These are phyloP conservation scores for Ramaria sp. DNA, from an alignment of 768 basidiomycete genomes.

Conservation along the genomic window DNA sequence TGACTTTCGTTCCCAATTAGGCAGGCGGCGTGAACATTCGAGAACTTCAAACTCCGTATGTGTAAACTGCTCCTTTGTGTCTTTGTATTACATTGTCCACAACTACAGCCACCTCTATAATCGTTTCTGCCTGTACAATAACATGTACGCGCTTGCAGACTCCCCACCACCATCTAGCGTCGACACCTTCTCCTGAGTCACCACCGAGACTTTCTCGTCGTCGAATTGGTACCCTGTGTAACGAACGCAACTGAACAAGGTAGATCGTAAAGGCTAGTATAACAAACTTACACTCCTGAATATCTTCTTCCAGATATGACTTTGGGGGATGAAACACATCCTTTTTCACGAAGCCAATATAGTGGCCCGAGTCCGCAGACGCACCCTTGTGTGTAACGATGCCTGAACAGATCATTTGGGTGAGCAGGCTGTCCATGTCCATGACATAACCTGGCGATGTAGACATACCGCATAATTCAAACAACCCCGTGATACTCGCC, in stretches of 20 bases:
- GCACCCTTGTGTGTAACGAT: constrained; percentile 97
- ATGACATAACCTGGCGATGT: background rate
- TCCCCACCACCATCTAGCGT: constrained; percentile 88
- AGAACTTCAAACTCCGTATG: background rate
- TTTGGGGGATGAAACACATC: constrained; percentile 41
- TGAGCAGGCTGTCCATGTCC: background rate
- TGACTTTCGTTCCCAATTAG: background rate
- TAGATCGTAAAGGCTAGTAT: constrained; percentile 29
- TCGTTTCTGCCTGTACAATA: constrained; percentile 67
- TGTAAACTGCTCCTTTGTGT: background rate
- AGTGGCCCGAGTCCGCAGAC: constrained; percentile 90
- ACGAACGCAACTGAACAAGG: background rate
- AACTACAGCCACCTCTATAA: constrained; percentile 10
- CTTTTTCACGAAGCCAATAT: constrained; percentile 86
- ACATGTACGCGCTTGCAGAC: constrained; percentile 81
- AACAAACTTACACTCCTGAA: constrained; percentile 50
- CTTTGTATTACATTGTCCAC: background rate
- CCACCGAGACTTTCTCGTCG: constrained; percentile 85
- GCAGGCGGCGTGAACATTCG: background rate
- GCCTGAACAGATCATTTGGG: constrained; percentile 31
- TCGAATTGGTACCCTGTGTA: constrained; percentile 80
- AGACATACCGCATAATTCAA: constrained; percentile 78
- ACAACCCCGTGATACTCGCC: constrained; percentile 68
- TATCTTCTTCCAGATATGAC: constrained; percentile 24
- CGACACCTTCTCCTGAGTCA: constrained; percentile 73